phyloP scores from a whole-genome alignment of 2,329 filamentous ascomycete genomes.

The Tolypocladium endophyticum region DNA sequence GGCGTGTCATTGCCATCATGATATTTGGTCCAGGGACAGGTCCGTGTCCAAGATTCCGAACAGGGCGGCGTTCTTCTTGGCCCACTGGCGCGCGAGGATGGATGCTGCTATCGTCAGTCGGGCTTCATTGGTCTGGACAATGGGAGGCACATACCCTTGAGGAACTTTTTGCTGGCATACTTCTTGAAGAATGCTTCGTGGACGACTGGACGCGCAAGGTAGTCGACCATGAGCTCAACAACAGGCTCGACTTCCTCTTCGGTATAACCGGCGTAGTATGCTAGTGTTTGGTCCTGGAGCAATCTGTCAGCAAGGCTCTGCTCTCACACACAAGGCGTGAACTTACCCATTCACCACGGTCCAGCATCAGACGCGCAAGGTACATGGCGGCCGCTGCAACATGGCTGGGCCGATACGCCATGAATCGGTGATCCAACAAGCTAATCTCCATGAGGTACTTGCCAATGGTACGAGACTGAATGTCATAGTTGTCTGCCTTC shows the following conservation, averaged over 20 bases:
- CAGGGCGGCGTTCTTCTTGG: conserved; percentile 61
- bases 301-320: conserved; percentile 15
- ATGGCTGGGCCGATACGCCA: conserved; percentile 80
- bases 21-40: conserved; percentile 38
- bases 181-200: conserved; percentile 99
- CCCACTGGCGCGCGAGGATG: conserved; percentile 85
- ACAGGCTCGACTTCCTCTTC: conserved; percentile 91
- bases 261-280: conserved; percentile 86
- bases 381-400: conserved; percentile 93
- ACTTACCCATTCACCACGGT: conserved; percentile 82
- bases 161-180: conserved; percentile 98
- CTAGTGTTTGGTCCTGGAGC: conserved; percentile 65
- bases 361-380: conserved; percentile 78
- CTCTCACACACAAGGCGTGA: not conserved
- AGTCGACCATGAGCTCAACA: conserved; percentile 91
- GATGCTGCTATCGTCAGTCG: conserved; percentile 50
- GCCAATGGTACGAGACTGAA: conserved; percentile 90
- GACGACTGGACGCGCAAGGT: conserved; percentile 77
- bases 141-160: conserved; percentile 66
- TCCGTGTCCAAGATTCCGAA: conserved; percentile 44
- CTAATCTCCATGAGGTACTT: conserved; percentile 98
- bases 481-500: conserved; percentile 98
- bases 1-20: conserved; percentile 13
- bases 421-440: conserved; percentile 87
- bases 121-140: not conserved